Conservation (phyloP, 1,284 basidiomycete genomes). For the Phellinidium pouzarii region DNA sequence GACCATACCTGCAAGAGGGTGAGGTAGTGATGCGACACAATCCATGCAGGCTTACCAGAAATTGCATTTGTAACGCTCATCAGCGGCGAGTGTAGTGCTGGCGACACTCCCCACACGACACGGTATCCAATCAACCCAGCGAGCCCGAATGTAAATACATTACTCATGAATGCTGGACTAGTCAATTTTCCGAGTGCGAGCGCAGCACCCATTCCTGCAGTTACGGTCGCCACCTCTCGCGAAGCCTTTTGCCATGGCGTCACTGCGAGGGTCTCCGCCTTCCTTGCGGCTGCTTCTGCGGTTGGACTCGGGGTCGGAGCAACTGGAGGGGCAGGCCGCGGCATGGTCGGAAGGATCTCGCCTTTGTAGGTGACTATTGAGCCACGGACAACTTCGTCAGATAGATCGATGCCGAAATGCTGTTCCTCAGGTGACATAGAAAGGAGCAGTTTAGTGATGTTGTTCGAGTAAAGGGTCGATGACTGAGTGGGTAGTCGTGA, state of each 20-base stretch:
- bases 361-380: slow-evolving; percentile 72
- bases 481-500: slow-evolving; percentile 81
- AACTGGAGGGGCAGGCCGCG: slow-evolving; percentile 57
- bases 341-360: slow-evolving; percentile 55
- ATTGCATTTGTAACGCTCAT: slow-evolving; percentile 86
- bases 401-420: slow-evolving; percentile 60
- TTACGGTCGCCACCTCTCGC: slow-evolving; percentile 64
- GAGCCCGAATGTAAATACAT: slow-evolving; percentile 79
- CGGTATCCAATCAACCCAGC: slow-evolving; percentile 80
- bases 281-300: slow-evolving; percentile 36
- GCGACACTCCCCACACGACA: slow-evolving; percentile 82
- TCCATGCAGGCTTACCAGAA: slow-evolving; percentile 38
- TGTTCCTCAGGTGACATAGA: slow-evolving; percentile 61
- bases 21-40: neutral
- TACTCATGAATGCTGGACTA: slow-evolving; percentile 74
- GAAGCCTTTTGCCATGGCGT: slow-evolving; percentile 80
- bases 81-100: slow-evolving; percentile 75
- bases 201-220: slow-evolving; percentile 65
- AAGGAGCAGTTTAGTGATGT: slow-evolving; percentile 81
- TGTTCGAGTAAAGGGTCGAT: slow-evolving; percentile 83
- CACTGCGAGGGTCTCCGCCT: slow-evolving; percentile 50
- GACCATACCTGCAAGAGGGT: slow-evolving; percentile 49
- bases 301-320: slow-evolving; percentile 41
- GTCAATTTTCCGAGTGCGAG: slow-evolving; percentile 74
- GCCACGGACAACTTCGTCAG: slow-evolving; percentile 79